Base-by-base conservation (phyloP, 75 land plant species). In the Selaginella moellendorffii region DNA sequence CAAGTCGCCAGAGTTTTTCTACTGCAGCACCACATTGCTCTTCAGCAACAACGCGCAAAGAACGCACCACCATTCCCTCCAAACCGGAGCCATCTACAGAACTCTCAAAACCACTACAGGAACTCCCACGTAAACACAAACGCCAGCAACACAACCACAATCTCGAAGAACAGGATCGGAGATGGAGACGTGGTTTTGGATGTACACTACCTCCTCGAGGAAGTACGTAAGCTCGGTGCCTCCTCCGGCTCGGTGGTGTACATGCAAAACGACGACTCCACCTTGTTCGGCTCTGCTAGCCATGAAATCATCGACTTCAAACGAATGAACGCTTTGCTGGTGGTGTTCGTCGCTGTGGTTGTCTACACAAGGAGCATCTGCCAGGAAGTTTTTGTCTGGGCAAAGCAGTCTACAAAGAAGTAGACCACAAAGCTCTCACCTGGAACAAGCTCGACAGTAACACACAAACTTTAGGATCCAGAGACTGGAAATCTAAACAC, bases 51-150 rank as follows among this genome's bases (percentile, higher is more conserved):
- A 27, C 71, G 53, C 10, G 71, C 71, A 24, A 62, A 69, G 42
- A 59, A 26, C 9, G 71, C 71, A 31, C 71, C 71, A 62, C 71
- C 71, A 30, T 69, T 69, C 29, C 71, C 71, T 23, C 71, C 71
- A n/a, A 24, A n/a, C n/a, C 68, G n/a, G 24, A 30, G 21, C 17
- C 24, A 51, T 28, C 54, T 46, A 20, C 22, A 0, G 20, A 59
- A 22, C 23, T 59, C 56, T 21, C 29, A 19, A 19, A 2, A 29
- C 20, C 68, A 53, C 58, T 26, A 27, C 28, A 27, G 26, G 26
- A 62, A 2, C 5, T 19, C 2, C 2, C 60, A 18, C 20, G 19
- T 24, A 56, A 24, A 20, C 2, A 2, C 5, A 2, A 20, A 5
- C n/a, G 9, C 5, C 59, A 56, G 19, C 17, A 20, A 24, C n/a